Conservation (phyloP, 2,329 filamentous ascomycete species). For the Gaeumannomyces tritici region DNA sequence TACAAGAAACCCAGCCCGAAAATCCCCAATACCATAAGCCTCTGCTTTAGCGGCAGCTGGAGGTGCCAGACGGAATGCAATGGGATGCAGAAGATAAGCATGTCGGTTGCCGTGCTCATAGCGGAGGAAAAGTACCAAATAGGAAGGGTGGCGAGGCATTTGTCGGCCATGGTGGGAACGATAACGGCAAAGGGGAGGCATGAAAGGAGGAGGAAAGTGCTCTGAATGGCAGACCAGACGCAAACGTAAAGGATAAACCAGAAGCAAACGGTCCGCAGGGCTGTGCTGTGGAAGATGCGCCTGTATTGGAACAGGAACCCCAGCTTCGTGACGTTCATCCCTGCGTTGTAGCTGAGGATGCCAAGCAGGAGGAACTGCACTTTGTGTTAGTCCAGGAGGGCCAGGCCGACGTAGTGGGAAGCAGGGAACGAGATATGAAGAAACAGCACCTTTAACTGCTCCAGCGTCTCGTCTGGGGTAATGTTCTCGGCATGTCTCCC, state of each 20-base stretch:
- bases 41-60: conserved; percentile 7
- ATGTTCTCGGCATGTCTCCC: too few relatives aligned
- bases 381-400: too few relatives aligned
- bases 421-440: too few relatives aligned
- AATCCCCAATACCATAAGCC: too few relatives aligned
- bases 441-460: too few relatives aligned
- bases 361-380: conserved; percentile 15
- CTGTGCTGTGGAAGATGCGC: conserved; percentile 17
- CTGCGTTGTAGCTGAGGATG: conserved; percentile 19
- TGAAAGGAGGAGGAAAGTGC: conserved; percentile 9
- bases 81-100: conserved; percentile 18
- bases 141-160: conserved; percentile 18
- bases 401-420: too few relatives aligned
- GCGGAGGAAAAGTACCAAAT: conserved; percentile 21
- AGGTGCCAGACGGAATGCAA: conserved; percentile 16
- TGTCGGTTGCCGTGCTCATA: conserved; percentile 17
- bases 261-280: conserved; percentile 15
- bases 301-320: conserved; percentile 22
- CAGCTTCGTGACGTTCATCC: conserved; percentile 20
- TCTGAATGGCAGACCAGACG: conserved; percentile 16
- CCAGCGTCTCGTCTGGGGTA: too few relatives aligned
- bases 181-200: too few relatives aligned
- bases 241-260: conserved; percentile 15
- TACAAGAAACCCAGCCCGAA: too few relatives aligned
- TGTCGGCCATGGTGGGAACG: conserved; percentile 12